phyloP scores from a whole-genome alignment of 495 filamentous ascomycete genomes.

The Neurospora sp. region DNA sequence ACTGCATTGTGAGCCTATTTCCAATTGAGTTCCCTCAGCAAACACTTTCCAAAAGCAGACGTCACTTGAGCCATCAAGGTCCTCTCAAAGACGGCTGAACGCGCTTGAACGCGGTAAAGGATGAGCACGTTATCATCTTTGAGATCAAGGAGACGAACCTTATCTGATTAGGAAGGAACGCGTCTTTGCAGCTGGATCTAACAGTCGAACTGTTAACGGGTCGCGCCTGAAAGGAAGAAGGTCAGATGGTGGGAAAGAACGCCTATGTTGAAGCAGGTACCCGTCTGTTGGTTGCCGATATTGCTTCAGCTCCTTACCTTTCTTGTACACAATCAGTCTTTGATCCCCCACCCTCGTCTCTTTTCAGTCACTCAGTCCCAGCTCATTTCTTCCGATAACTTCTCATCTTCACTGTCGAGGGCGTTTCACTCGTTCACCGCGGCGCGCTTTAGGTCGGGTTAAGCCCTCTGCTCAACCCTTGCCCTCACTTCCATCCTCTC shows the following conservation, averaged over 20 bases:
- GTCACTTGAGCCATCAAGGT: neutral
- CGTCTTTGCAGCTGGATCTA: neutral
- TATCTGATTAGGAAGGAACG: neutral
- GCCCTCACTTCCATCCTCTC: neutral
- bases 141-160: neutral
- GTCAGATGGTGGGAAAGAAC: neutral
- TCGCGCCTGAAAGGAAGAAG: neutral
- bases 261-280: neutral
- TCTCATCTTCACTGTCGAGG: neutral
- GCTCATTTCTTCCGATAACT: neutral
- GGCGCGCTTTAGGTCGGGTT: neutral
- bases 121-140: neutral
- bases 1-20: neutral
- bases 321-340: neutral
- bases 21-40: neutral
- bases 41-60: neutral
- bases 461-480: neutral
- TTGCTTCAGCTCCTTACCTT: neutral
- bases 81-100: neutral
- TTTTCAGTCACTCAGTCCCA: neutral
- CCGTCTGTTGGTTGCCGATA: constrained; percentile 1
- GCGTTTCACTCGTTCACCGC: neutral
- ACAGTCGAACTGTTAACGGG: neutral
- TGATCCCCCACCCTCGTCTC: neutral
- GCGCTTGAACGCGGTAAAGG: neutral